Evolutionary conservation across 768 basidiomycete species (phyloP), one percentile per base, ranked within the genome.

Genomic region (Suillus discolor): DNA sequence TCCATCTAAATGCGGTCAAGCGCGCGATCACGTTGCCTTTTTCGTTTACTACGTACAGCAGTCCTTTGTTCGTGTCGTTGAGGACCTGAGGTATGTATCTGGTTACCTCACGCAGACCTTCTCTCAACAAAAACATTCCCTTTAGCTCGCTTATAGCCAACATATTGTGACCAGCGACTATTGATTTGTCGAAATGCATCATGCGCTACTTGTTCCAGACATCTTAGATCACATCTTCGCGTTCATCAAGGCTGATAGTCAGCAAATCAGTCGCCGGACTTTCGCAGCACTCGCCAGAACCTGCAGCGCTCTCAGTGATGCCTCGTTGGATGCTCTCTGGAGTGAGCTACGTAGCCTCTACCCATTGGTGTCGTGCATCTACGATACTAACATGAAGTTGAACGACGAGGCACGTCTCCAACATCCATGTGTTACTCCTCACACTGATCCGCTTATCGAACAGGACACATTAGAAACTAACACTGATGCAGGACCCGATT

Each of bases 361-460:
- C 23, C 57, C 57, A 1, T 18, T 59, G 11, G 57, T 41, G 9
- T 59, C 57, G 15, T 59, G 57, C 57, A 59, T 59, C 38, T 41
- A 59, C 39, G 36, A 39, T 23, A 6, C 38, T 16, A 59, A 59
- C 15, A 39, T 59, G 38, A 39, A 59, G 23, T 12, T 59, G 15
- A 16, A 2, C 16, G 8, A 59, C 8, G 38, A 59, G 38, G 57
- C 5, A 59, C 8, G 57, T 39, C 15, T 25, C 7, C 23, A 23
- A 4, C 5, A 59, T 25, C 7, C 3, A 39, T 39, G 0, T 25
- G 4, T 39, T 18, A 9, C 38, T 9, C 15, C 15, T 25, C 15
- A 59, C 8, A 23, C 23, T 59, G 9, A 59, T 15, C 23, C 23
- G 4, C 16, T 25, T 39, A 25, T 39, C 38, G 38, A 39, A 59